These are phyloP conservation scores for Hexamita inflata DNA, from an alignment of 208 protist genomes.

Conservation along the genomic window DNA sequence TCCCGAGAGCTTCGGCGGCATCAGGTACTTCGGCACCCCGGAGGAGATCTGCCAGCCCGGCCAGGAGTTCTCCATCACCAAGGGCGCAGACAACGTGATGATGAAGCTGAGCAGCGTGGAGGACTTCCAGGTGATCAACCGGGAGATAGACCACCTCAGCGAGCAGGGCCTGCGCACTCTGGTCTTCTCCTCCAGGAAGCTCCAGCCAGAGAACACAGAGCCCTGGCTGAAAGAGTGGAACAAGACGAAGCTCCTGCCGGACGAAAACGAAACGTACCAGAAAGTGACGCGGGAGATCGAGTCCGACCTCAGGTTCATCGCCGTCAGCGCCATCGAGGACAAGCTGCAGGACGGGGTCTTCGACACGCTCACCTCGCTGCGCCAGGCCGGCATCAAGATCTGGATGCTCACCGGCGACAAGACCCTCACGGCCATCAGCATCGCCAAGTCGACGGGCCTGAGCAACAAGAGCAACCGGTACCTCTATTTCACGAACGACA, in stretches of 20 bases:
- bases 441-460: not conserved
- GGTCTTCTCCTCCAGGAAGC: not conserved
- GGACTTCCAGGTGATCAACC: not conserved
- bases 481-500: constrained; percentile 4
- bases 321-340: constrained; percentile 88
- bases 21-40: not conserved
- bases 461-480: not conserved
- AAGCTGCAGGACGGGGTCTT: constrained; percentile 78
- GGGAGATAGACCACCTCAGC: not conserved
- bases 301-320: constrained; percentile 50
- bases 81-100: not conserved
- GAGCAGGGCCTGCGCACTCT: constrained; percentile 9
- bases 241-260: not conserved
- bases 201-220: not conserved
- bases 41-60: not conserved
- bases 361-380: constrained; percentile 71
- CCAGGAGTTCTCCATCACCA: not conserved
- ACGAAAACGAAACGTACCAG: not conserved
- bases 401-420: constrained; percentile 98
- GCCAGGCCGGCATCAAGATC: constrained; percentile 83
- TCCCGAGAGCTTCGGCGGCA: no score
- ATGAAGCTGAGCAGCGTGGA: no score
- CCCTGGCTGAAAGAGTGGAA: not conserved
- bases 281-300: not conserved
- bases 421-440: constrained; percentile 63